Conservation (phyloP, 352 stramenopile species). For the Pythium sukuiense region DNA sequence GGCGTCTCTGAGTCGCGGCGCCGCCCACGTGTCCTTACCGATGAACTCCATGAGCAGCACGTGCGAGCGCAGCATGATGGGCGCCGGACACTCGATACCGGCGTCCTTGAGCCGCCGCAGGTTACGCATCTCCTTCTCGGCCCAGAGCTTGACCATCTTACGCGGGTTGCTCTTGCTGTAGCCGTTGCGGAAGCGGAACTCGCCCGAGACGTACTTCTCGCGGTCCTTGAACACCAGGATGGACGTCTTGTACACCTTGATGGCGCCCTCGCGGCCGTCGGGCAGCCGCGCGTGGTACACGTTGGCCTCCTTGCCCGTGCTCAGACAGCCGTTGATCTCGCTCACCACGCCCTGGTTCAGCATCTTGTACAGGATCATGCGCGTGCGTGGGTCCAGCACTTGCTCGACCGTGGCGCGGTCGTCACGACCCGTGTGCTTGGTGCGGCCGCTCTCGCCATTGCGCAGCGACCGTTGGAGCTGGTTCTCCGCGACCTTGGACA, state of each 20-base stretch:
- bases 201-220: constrained; percentile 98
- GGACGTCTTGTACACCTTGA: constrained; percentile 87
- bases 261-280: constrained; percentile 74
- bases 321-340: constrained; percentile 98
- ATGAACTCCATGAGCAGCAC: constrained; percentile 99
- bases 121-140: constrained; percentile 99
- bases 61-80: constrained; percentile 95
- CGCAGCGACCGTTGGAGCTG: constrained; percentile 74
- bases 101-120: constrained; percentile 91
- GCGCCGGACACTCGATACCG: constrained; percentile 90
- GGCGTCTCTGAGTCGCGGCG: constrained; percentile 94
- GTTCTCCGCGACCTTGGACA: constrained; percentile 82
- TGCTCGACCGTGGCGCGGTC: constrained; percentile 98
- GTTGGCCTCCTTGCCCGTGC: constrained; percentile 99
- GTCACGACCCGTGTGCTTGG: constrained; percentile 94
- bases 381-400: constrained; percentile 97
- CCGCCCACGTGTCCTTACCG: constrained; percentile 93
- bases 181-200: constrained; percentile 97
- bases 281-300: constrained; percentile 96
- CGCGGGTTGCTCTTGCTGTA: constrained; percentile 97
- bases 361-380: constrained; percentile 99
- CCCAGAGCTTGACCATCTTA: constrained; percentile 99
- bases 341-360: constrained; percentile 95
- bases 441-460: constrained; percentile 72
- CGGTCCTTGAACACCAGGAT: constrained; percentile 99